Base-by-base conservation (phyloP, 2,329 filamentous ascomycete species). In the Parastagonospora avenae region DNA sequence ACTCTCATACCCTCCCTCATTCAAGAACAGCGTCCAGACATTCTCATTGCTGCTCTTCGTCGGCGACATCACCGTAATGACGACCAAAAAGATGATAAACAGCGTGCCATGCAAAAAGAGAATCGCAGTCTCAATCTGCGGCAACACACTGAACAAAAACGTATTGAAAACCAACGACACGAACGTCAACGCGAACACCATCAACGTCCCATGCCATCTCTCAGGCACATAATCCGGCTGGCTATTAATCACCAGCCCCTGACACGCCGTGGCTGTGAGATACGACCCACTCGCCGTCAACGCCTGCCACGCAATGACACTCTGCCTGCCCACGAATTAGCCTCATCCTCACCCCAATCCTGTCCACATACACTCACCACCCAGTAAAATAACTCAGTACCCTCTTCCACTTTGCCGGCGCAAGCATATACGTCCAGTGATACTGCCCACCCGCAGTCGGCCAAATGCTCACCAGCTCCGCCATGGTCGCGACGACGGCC, bases 161-260 rank as follows among this genome's bases (percentile, higher is more conserved):
- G 73, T 73, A 57, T 81, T 82, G 50, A 78, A 66, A 6, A 62
- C 48, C 2, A 75, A 48, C 2, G 68, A 62, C n/a, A 76, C 52
- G 1, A 66, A 6, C 0, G 74, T 66, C 16, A 79, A 58, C 1
- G 75, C 77, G 52, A 76, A 77, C 41, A 74, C 70, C 3, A 82
- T 59, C 1, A 82, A 67, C 0, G 79, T 81, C 1, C 72, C 77
- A 33, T 82, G 80, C 77, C 78, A 82, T 10, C 66, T 52, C 45
- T 76, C 46, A 1, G 64, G 52, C 1, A 57, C 38, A 52, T 79
- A 78, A n/a, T 47, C 39, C 1, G 59, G 51, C 9, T 75, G 50
- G n/a, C 69, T 75, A 29, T 79, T 62, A 32, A 65, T 57, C 1
- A 66, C 42, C 4, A 68, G 54, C 8, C 60, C 64, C 41, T 67